These are phyloP conservation scores for Myxozyma neotropica DNA, from an alignment of 805 yeast species.

Conservation along the genomic window DNA sequence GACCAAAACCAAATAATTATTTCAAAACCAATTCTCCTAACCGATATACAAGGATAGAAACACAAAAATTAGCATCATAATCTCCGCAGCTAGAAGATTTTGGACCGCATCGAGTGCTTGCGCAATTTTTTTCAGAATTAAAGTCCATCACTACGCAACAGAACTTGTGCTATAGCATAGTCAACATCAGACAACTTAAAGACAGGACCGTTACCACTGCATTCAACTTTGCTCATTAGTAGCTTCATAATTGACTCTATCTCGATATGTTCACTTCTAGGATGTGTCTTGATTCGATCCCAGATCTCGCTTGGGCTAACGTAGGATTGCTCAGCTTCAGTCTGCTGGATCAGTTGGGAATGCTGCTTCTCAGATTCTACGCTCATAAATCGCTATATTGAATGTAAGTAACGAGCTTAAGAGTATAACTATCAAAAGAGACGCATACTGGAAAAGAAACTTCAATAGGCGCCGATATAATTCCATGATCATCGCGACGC, in stretches of 20 bases:
- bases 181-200: constrained; percentile 20
- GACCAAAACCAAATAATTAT: too few relatives aligned
- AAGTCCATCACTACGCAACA: background rate
- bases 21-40: too few relatives aligned
- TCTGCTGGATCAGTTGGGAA: background rate
- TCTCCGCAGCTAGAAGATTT: too few relatives aligned
- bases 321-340: background rate
- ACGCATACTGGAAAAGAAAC: constrained; percentile 17
- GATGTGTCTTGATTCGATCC: constrained; percentile 22
- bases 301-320: constrained; percentile 20
- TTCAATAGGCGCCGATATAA: background rate
- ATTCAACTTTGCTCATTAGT: constrained; percentile 13
- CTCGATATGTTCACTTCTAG: constrained; percentile 15
- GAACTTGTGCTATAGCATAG: constrained; percentile 8
- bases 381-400: constrained; percentile 1
- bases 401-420: background rate
- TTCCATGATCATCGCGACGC: background rate
- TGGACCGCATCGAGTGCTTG: too few relatives aligned
- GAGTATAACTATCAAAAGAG: background rate
- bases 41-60: too few relatives aligned
- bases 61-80: too few relatives aligned
- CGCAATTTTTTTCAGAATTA: too few relatives aligned
- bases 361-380: background rate
- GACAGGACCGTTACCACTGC: constrained; percentile 27
- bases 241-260: constrained; percentile 2